These are phyloP conservation scores for Fusarium nygamai DNA, from an alignment of 2,329 filamentous ascomycete genomes.

Conservation along the genomic window DNA sequence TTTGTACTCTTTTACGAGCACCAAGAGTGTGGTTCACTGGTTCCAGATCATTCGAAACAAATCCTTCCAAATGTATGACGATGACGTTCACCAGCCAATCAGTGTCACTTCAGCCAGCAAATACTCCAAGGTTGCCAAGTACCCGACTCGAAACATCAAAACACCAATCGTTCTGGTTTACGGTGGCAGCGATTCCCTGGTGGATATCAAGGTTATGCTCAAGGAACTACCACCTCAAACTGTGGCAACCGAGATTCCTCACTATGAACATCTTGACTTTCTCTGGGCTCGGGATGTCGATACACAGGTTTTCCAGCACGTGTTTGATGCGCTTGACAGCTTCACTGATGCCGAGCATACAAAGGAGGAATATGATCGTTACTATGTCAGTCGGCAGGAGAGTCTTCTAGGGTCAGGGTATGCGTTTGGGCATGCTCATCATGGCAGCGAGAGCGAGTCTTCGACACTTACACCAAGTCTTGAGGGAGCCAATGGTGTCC, in stretches of 20 bases:
- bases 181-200: slow-evolving; percentile 90
- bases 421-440: slow-evolving; percentile 38
- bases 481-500: slow-evolving; percentile 23
- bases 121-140: slow-evolving; percentile 96
- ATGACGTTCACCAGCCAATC: slow-evolving; percentile 84
- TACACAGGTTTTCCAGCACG: slow-evolving; percentile 85
- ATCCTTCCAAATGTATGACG: slow-evolving; percentile 98
- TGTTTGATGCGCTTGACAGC: slow-evolving; percentile 86
- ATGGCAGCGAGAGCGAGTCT: slow-evolving; percentile 51
- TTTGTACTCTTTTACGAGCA: slow-evolving; percentile 95
- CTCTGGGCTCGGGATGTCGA: slow-evolving; percentile 92
- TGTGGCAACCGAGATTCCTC: slow-evolving; percentile 83
- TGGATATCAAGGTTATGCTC: slow-evolving; percentile 94
- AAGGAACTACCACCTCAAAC: slow-evolving; percentile 87
- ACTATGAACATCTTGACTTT: slow-evolving; percentile 97
- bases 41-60: slow-evolving; percentile 98
- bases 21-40: slow-evolving; percentile 98
- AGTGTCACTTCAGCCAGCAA: slow-evolving; percentile 76
- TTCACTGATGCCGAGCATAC: slow-evolving; percentile 69
- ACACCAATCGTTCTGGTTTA: slow-evolving; percentile 95
- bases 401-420: slow-evolving; percentile 57
- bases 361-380: slow-evolving; percentile 69
- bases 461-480: slow-evolving; percentile 45
- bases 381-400: slow-evolving; percentile 61
- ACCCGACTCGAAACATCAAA: slow-evolving; percentile 96